Percentiles rank a stretch among this genome's conserved stretches.
Evolutionary conservation across 75 land plant species (phyloP).

Genomic region (Cryptomeria japonica): DNA sequence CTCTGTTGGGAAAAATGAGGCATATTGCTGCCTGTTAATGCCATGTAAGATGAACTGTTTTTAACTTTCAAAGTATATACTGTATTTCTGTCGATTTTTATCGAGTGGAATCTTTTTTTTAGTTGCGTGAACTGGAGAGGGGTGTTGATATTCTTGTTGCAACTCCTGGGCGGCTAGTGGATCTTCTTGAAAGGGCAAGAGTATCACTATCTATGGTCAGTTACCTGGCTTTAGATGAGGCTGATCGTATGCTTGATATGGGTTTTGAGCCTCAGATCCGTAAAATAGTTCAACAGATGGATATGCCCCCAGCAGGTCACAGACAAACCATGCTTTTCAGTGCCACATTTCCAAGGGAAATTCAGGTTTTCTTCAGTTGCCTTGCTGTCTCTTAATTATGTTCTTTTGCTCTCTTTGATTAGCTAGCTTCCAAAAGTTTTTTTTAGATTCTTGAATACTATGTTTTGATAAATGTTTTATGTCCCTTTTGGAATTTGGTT

Average conservation of each 20-base stretch:
- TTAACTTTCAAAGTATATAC: not conserved
- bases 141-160: slow-evolving; percentile 97
- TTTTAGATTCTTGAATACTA: not conserved
- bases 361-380: slow-evolving; percentile 54
- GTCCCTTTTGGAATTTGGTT: not conserved
- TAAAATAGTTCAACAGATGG: slow-evolving; percentile 58
- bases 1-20: not conserved
- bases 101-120: slow-evolving; percentile 1
- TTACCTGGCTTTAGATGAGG: slow-evolving; percentile 60
- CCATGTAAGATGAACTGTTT: not conserved
- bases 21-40: not conserved
- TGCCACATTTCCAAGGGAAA: slow-evolving; percentile 74
- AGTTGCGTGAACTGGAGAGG: slow-evolving; percentile 85
- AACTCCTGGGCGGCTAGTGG: slow-evolving; percentile 90
- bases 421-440: not conserved
- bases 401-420: not conserved
- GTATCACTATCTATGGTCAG: slow-evolving; percentile 78
- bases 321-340: slow-evolving; percentile 78
- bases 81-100: slow-evolving; percentile 29
- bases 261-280: slow-evolving; percentile 74
- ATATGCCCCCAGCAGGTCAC: slow-evolving; percentile 61
- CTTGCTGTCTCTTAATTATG: slow-evolving; percentile 2
- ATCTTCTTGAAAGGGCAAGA: slow-evolving; percentile 86
- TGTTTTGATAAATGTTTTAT: not conserved
- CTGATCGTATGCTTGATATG: slow-evolving; percentile 72